Evolutionary conservation across 2,329 filamentous ascomycete genomes (phyloP), one percentile per base, ranked within the genome.

Genomic region (Fragosphaeria purpurea): DNA sequence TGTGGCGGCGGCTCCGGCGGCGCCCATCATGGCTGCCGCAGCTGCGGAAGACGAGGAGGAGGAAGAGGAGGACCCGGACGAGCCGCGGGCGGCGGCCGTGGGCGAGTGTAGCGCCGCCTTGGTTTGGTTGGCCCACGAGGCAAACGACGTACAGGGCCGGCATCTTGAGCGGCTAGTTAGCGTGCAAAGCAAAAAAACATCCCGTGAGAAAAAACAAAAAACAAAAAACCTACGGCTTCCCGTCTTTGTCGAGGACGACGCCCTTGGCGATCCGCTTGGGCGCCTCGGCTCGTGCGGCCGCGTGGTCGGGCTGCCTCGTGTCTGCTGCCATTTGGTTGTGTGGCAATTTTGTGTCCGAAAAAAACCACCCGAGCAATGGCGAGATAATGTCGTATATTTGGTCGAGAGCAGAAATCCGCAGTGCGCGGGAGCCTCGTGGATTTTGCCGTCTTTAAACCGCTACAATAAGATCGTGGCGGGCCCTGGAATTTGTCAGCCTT

Each of bases 221-320:
- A 22, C 22, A 22, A 53, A 51, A 33, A 46, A 69, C 85, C 72
- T 69, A 91, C 87, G 87, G 87, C 68, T 93, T 93, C 50, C 87
- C 87, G 69, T 93, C 86, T 56, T 84, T 84, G 44, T 83, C 87
- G 38, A 91, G 69, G 39, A 91, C 77, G 3, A 91, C 74, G 56
- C 86, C 85, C 61, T 84, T 86, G 12, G 85, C 79, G 34, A 85
- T 67, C 60, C 74, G 78, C 61, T 77, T 77, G 32, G 74, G 68
- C 46, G 64, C 58, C 53, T 66, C 54, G 59, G 53, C 42, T 44
- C 54, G 55, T 43, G 59, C 53, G 13, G 55, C 51, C 38, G 51
- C 55, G 51, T 51, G 51, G 46, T 60, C 60, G 40, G 57, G 56
- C 55, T 66, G 64, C 54, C 58, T 61, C 37, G 63, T 62, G 35